Percentiles rank a stretch among this genome's conserved stretches.
Conservation (phyloP, 179 eudicot species). For the Beta macrorhiza region DNA sequence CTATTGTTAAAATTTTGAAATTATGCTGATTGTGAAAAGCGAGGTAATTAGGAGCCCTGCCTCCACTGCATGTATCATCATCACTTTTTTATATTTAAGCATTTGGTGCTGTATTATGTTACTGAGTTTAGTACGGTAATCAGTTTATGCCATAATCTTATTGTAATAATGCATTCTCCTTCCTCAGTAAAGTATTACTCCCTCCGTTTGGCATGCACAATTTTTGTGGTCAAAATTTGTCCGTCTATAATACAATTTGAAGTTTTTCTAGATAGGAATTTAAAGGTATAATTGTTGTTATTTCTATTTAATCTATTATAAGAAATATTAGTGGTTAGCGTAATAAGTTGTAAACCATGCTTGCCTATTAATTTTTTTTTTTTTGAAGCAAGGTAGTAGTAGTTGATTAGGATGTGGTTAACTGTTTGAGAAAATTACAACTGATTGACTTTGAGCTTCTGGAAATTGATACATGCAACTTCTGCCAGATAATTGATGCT, state of each 20-base stretch:
- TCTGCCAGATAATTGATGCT: slow-evolving; percentile 83
- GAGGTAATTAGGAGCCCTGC: not conserved
- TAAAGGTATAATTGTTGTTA: no score
- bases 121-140: not conserved
- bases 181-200: not conserved
- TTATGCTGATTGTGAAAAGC: not conserved
- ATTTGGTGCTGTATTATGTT: not conserved
- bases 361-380: no score
- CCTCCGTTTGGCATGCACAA: no score
- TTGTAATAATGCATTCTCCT: not conserved
- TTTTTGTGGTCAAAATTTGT: no score
- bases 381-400: no score
- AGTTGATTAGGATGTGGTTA: not conserved
- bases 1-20: no score
- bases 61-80: not conserved
- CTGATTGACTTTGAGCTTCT: slow-evolving; percentile 3
- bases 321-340: no score
- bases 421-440: not conserved
- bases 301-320: no score
- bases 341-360: no score
- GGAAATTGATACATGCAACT: slow-evolving; percentile 16
- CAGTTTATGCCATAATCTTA: not conserved
- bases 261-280: no score
- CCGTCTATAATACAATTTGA: no score
- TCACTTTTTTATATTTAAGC: not conserved